Conservation (phyloP, 352 stramenopile species). For the Blastocystis sp. region DNA sequence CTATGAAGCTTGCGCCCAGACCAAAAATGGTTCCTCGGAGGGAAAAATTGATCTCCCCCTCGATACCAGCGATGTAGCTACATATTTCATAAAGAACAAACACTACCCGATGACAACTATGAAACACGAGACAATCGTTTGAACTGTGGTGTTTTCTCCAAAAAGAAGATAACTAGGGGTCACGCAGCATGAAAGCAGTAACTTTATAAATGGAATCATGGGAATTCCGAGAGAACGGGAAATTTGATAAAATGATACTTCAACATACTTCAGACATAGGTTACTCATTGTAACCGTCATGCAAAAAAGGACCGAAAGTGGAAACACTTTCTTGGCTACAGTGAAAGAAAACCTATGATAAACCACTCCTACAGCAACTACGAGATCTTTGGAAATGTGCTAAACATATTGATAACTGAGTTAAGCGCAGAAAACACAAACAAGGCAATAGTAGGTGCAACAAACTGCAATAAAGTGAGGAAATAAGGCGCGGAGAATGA, state of each 20-base stretch:
- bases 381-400: slow-evolving; percentile 13
- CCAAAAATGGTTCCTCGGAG: slow-evolving; percentile 31
- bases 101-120: slow-evolving; percentile 17
- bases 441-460: not conserved
- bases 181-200: not conserved
- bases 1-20: slow-evolving; percentile 4
- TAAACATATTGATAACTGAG: not conserved
- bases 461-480: slow-evolving; percentile 8
- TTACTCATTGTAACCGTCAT: slow-evolving; percentile 51
- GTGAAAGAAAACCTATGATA: not conserved
- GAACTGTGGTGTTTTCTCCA: slow-evolving; percentile 9
- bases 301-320: slow-evolving; percentile 30
- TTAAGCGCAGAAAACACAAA: not conserved
- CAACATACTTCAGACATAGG: slow-evolving; percentile 54
- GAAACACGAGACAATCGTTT: slow-evolving; percentile 15
- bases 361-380: not conserved
- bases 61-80: slow-evolving; percentile 46
- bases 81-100: not conserved
- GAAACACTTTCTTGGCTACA: not conserved
- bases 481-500: slow-evolving; percentile 23
- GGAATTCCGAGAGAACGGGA: slow-evolving; percentile 37
- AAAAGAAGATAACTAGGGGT: slow-evolving; percentile 17
- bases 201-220: slow-evolving; percentile 58
- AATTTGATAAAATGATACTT: slow-evolving; percentile 58
- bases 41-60: slow-evolving; percentile 50